phyloP scores from a whole-genome alignment of 352 stramenopile genomes.

The Phytopythium kandeliae region DNA sequence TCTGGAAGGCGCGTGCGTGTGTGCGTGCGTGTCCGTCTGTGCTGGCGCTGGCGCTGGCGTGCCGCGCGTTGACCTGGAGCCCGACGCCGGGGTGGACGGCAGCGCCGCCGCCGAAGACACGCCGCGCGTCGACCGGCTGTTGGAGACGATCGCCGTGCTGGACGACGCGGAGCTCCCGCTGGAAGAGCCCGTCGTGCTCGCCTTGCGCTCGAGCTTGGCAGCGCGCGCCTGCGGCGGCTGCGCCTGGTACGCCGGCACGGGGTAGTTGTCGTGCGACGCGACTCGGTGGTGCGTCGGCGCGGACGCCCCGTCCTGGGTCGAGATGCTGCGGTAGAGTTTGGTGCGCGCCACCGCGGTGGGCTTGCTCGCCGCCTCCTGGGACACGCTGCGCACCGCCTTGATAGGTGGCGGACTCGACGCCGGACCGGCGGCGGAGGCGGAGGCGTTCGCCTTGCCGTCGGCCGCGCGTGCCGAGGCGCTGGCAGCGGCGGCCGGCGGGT shows the following conservation, averaged over 20 bases:
- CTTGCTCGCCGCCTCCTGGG: constrained; percentile 4
- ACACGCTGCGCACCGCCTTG: constrained; percentile 9
- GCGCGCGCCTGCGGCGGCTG: constrained; percentile 5
- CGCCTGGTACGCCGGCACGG: constrained; percentile 5
- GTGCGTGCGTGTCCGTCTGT: no score
- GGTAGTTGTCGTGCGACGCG: constrained; percentile 5
- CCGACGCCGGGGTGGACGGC: neutral
- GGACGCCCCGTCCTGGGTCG: constrained; percentile 1
- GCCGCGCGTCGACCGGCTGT: neutral
- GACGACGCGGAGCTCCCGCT: neutral
- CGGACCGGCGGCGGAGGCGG: no score
- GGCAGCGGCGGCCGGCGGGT: no score
- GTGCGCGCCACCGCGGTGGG: neutral
- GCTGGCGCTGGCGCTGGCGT: neutral
- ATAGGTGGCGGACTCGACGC: neutral
- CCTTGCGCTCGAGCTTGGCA: constrained; percentile 5
- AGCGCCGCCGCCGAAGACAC: constrained; percentile 1
- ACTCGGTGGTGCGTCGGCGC: constrained; percentile 3
- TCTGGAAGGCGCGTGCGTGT: neutral
- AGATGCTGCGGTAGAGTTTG: constrained; percentile 5
- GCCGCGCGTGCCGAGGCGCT: neutral
- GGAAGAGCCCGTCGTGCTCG: neutral
- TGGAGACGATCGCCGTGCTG: neutral
- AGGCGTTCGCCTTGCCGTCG: neutral
- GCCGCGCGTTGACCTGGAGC: neutral